phyloP scores from a whole-genome alignment of 306 rosid species.

The Acacia confusa region DNA sequence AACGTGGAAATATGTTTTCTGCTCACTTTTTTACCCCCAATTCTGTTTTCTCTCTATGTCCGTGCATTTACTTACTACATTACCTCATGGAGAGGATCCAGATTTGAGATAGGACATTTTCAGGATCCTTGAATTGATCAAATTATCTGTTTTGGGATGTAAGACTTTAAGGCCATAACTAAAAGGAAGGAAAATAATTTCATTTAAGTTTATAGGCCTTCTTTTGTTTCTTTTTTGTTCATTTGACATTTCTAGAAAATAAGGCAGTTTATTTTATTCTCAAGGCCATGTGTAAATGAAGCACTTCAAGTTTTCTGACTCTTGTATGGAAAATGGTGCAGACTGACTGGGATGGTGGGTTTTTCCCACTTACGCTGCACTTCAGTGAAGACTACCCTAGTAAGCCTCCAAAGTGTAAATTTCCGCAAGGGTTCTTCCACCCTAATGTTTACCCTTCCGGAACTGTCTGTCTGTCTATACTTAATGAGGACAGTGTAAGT shows the following conservation, averaged over 20 bases:
- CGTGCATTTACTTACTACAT: background rate
- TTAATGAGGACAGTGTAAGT: slow-evolving; percentile 96
- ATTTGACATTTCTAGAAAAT: slow-evolving; percentile 6
- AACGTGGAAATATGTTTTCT: background rate
- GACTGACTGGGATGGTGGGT: slow-evolving; percentile 99
- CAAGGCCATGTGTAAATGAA: slow-evolving; percentile 8
- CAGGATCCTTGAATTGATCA: background rate
- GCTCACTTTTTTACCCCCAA: background rate
- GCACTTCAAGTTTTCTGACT: slow-evolving; percentile 1
- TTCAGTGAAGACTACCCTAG: slow-evolving; percentile 99
- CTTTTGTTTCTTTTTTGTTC: background rate
- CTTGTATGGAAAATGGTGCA: slow-evolving; percentile 37
- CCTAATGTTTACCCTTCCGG: slow-evolving; percentile 97
- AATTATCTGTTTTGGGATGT: background rate
- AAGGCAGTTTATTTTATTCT: slow-evolving; percentile 3
- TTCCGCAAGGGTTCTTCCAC: slow-evolving; percentile 94
- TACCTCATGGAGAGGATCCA: background rate
- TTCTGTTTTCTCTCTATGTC: background rate
- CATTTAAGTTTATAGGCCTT: background rate
- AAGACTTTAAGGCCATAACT: background rate
- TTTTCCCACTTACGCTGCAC: slow-evolving; percentile 84
- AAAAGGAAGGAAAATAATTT: background rate
- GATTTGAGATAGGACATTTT: background rate
- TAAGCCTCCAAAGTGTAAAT: slow-evolving; percentile 98
- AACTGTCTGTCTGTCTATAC: slow-evolving; percentile 94